Evolutionary conservation across 805 yeast genomes (phyloP).

Genomic region (Spathaspora hagerdaliae): DNA sequence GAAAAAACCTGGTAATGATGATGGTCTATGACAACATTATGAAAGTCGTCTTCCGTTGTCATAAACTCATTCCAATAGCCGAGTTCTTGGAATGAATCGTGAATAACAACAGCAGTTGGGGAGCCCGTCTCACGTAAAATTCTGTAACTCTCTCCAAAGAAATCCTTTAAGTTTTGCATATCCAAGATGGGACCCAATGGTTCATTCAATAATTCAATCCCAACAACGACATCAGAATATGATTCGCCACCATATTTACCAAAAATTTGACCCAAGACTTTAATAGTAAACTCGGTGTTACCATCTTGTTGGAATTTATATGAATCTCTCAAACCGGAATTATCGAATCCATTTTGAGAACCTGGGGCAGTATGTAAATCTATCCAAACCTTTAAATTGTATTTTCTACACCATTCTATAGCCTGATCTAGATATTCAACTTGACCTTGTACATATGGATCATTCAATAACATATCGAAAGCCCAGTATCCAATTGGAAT

Average conservation of each 20-base stretch:
- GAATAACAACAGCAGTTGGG: slow-evolving; percentile 60
- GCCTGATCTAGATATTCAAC: slow-evolving; percentile 67
- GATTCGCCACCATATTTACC: slow-evolving; percentile 58
- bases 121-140: slow-evolving; percentile 50
- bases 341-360: slow-evolving; percentile 92
- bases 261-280: slow-evolving; percentile 51
- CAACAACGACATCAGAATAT: slow-evolving; percentile 69
- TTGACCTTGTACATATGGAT: slow-evolving; percentile 87
- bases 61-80: slow-evolving; percentile 61
- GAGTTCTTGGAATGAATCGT: slow-evolving; percentile 70
- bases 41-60: slow-evolving; percentile 12
- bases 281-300: slow-evolving; percentile 50
- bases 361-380: slow-evolving; percentile 95
- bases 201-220: slow-evolving; percentile 83
- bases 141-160: slow-evolving; percentile 59
- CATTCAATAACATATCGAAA: slow-evolving; percentile 52
- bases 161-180: slow-evolving; percentile 53
- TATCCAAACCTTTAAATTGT: slow-evolving; percentile 74
- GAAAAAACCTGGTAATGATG: slow-evolving; percentile 87
- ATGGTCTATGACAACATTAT: slow-evolving; percentile 78
- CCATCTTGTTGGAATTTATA: slow-evolving; percentile 51
- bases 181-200: slow-evolving; percentile 73
- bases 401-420: slow-evolving; percentile 62
- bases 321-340: slow-evolving; percentile 76
- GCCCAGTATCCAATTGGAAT: slow-evolving; percentile 97